Evolutionary conservation across 2,329 filamentous ascomycete species (phyloP).

Genomic region (Pseudocercospora musae): DNA sequence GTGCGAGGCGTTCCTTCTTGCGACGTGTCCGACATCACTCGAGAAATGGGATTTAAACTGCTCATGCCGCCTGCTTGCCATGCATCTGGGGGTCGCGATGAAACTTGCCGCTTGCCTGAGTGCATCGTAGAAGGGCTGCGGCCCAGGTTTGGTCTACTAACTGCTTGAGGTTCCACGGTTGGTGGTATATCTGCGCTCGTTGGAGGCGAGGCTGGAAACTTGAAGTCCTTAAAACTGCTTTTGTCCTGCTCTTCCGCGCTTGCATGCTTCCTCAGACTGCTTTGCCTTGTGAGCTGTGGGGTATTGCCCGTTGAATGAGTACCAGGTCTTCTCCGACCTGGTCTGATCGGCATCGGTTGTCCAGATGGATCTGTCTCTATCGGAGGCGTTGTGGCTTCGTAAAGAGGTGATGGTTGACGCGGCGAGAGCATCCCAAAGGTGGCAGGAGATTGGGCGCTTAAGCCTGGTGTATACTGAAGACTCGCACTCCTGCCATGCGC

Average conservation of each 20-base stretch:
- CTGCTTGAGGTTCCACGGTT: constrained; percentile 3
- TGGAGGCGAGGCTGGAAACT: constrained; percentile 27
- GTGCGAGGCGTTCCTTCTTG: constrained; percentile 77
- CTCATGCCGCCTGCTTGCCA: constrained; percentile 40
- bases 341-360: constrained; percentile 21
- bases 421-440: constrained; percentile 16
- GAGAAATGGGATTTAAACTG: constrained; percentile 58
- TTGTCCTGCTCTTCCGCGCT: constrained; percentile 14
- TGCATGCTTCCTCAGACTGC: constrained; percentile 15
- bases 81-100: constrained; percentile 36
- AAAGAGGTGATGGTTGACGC: constrained; percentile 42
- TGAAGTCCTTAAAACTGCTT: constrained; percentile 25
- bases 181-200: constrained; percentile 25
- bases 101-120: constrained; percentile 34
- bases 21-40: constrained; percentile 75
- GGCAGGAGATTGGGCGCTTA: constrained; percentile 16
- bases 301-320: constrained; percentile 32
- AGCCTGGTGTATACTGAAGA: constrained; percentile 65
- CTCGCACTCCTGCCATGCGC: constrained; percentile 77
- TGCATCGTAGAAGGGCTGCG: constrained; percentile 33
- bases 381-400: constrained; percentile 40
- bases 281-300: constrained; percentile 25
- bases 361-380: constrained; percentile 6
- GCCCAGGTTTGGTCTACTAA: constrained; percentile 25
- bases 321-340: constrained; percentile 28